Base-by-base conservation (phyloP, 345 rosid species). In the Salix udensis region DNA sequence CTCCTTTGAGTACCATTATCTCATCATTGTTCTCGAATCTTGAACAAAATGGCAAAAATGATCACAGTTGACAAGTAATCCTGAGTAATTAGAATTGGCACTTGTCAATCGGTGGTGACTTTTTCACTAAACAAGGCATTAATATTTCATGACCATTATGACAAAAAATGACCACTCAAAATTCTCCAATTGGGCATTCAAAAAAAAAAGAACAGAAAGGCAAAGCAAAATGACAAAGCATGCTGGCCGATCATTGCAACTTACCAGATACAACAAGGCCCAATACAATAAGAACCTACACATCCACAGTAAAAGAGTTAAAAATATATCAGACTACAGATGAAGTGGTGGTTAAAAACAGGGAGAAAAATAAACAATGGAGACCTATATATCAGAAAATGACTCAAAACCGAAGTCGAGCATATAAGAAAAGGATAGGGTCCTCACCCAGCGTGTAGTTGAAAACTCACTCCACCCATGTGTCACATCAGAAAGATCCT, bases 401-500 rank as follows among this genome's bases (percentile, higher is more conserved):
- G 26, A n/a, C 34, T 55, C 28, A 12, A 55, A 58, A 76, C 44
- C 1, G 13, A 40, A 40, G 48, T 62, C 9, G 23, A 8, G 36
- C 24, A 50, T 10, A 15, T 31, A 72, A 37, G 52, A n/a, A 53
- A n/a, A 50, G 28, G 12, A 52, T 6, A 62, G 31, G 53, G 21
- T 18, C 74, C 86, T 88, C 86, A 93, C 99, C 99, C 96, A 96
- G 69, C 94, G 97, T 68, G 94, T 75, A 53, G 86, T 78, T 48
- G 99, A 96, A 84, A 96, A 87, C 55, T 89, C 95, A 50, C 89
- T 89, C 99, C 99, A 96, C 28, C 95, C 95, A 88, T 93, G 97
- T 13, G 98, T 96, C 81, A 96, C 99, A 77, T 96, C 99, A 80
- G 99, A 96, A 79, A 96, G 89, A 88, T 96, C 98, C 85, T 96